phyloP scores from a whole-genome alignment of 2,329 filamentous ascomycete species.

The Lecanosticta acicola region DNA sequence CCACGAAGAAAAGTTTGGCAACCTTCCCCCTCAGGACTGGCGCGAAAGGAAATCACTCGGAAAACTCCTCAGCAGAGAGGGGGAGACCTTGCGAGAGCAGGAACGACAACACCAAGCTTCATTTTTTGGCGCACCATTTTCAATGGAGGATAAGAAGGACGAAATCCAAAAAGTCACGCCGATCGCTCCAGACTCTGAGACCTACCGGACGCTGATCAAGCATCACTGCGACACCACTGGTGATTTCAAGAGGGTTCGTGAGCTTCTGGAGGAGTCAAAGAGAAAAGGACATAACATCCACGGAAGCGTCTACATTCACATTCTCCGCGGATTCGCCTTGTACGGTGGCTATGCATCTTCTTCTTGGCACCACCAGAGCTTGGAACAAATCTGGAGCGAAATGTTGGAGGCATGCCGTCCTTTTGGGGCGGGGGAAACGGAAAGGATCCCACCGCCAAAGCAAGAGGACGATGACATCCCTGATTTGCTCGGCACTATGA shows the following conservation, averaged over 20 bases:
- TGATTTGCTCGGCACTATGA: slow-evolving; percentile 18
- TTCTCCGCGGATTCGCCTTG: slow-evolving; percentile 74
- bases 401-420: slow-evolving; percentile 46
- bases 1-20: slow-evolving; percentile 38
- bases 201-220: slow-evolving; percentile 72
- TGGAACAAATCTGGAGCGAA: slow-evolving; percentile 62
- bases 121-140: slow-evolving; percentile 28
- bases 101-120: slow-evolving; percentile 46
- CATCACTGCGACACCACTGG: slow-evolving; percentile 66
- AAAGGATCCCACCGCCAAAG: background rate
- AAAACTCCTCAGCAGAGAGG: slow-evolving; percentile 44
- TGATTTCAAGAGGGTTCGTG: slow-evolving; percentile 63
- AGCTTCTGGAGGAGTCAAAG: slow-evolving; percentile 76
- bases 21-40: slow-evolving; percentile 36
- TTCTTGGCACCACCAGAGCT: slow-evolving; percentile 65
- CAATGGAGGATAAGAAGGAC: slow-evolving; percentile 29
- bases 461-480: background rate
- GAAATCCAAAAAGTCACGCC: slow-evolving; percentile 60
- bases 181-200: slow-evolving; percentile 68
- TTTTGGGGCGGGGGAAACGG: background rate
- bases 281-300: slow-evolving; percentile 62
- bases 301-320: slow-evolving; percentile 68
- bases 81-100: slow-evolving; percentile 42
- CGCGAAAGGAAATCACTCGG: slow-evolving; percentile 40
- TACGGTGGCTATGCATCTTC: slow-evolving; percentile 64